A percentile compares a stretch with the other conserved stretches of the same genome.
phyloP scores from a whole-genome alignment of 2,329 filamentous ascomycete species.

The Penicillium sp. region DNA sequence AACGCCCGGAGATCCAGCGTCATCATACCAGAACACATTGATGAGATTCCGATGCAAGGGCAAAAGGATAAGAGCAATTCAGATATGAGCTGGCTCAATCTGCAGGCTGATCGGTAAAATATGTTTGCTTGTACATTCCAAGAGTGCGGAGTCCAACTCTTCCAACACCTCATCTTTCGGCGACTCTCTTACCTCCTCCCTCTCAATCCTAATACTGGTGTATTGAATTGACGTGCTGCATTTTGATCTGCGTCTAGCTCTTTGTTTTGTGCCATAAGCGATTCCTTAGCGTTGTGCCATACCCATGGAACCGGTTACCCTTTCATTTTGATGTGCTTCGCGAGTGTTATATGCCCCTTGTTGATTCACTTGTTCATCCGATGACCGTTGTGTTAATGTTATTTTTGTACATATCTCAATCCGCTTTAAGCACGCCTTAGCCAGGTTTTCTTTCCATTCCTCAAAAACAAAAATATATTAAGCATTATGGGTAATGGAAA shows the following conservation, averaged over 20 bases:
- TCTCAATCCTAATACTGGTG: constrained; percentile 13
- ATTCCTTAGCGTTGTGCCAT: constrained; percentile 22
- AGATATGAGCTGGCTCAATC: constrained; percentile 48
- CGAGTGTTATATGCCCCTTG: background rate
- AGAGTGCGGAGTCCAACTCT: background rate
- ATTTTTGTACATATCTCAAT: constrained; percentile 14
- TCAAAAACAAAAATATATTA: background rate
- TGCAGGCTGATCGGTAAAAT: constrained; percentile 31
- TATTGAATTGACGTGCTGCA: constrained; percentile 12
- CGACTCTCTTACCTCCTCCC: background rate
- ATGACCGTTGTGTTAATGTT: background rate
- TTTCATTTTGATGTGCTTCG: background rate
- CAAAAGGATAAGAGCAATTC: constrained; percentile 32
- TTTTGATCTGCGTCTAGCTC: background rate
- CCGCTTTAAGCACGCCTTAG: background rate
- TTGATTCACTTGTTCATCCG: background rate
- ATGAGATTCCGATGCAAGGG: constrained; percentile 22
- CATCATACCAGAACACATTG: constrained; percentile 32
- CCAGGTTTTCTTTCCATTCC: no score
- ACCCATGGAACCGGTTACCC: background rate
- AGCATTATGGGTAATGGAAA: background rate
- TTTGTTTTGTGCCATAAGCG: constrained; percentile 10
- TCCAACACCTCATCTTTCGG: background rate
- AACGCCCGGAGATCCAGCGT: constrained; percentile 34
- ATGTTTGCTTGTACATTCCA: background rate